phyloP scores from a whole-genome alignment of 2,329 filamentous ascomycete genomes.

The Fusarium sp. region DNA sequence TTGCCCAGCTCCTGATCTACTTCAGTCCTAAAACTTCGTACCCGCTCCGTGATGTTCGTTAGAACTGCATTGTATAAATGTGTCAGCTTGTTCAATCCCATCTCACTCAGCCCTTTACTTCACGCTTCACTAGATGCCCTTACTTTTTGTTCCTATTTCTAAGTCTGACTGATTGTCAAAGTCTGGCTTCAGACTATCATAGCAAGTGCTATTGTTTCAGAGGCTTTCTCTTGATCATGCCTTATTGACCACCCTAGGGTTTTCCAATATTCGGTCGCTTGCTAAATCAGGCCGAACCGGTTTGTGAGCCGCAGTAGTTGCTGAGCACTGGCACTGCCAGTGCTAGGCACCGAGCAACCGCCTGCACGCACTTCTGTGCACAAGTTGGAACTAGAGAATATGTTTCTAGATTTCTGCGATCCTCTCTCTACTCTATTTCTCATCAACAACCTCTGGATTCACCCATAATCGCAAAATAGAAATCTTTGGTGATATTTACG shows the following conservation, averaged over 20 bases:
- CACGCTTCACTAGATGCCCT: background rate
- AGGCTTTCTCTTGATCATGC: background rate
- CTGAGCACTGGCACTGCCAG: conserved; percentile 11
- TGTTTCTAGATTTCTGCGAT: background rate
- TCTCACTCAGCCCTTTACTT: background rate
- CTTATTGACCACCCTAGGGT: background rate
- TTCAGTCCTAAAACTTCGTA: background rate
- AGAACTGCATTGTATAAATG: background rate
- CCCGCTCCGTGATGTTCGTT: background rate
- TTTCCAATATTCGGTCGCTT: background rate
- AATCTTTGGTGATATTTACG: background rate
- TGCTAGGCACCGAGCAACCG: conserved; percentile 11
- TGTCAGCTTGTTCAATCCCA: background rate
- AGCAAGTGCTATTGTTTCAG: background rate
- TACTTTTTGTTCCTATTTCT: background rate
- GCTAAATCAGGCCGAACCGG: background rate
- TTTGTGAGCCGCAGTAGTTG: background rate
- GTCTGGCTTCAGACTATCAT: background rate
- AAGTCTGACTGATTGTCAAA: background rate
- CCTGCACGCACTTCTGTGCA: too few relatives aligned
- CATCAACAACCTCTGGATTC: background rate
- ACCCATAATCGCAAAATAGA: background rate
- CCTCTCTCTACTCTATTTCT: background rate
- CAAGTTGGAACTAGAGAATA: background rate
- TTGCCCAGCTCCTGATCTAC: background rate